Percentiles rank a stretch among this genome's conserved stretches.
phyloP scores from a whole-genome alignment of 345 rosid species.

The Pistacia vera region DNA sequence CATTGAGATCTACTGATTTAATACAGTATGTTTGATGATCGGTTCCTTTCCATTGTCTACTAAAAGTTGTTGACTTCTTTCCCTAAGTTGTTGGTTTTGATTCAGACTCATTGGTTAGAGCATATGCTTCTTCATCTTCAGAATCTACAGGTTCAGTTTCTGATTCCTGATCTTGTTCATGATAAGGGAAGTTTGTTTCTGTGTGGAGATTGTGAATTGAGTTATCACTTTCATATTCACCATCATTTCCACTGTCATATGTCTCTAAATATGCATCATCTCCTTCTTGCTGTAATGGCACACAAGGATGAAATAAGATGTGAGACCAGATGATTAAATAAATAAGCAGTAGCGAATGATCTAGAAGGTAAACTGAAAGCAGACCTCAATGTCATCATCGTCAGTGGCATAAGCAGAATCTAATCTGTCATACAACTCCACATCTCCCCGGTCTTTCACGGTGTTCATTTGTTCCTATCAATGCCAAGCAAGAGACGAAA shows the following conservation, averaged over 20 bases:
- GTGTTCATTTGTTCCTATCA: slow-evolving; percentile 68
- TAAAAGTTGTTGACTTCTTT: slow-evolving; percentile 1
- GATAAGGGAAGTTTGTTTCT: slow-evolving; percentile 27
- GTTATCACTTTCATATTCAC: slow-evolving; percentile 29
- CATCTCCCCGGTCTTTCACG: slow-evolving; percentile 58
- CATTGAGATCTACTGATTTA: neutral
- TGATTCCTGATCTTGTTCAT: slow-evolving; percentile 24
- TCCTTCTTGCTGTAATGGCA: slow-evolving; percentile 50
- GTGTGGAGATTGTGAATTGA: slow-evolving; percentile 14
- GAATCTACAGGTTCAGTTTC: slow-evolving; percentile 20
- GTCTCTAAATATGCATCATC: slow-evolving; percentile 46
- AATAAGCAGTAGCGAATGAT: neutral
- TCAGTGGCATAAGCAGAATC: slow-evolving; percentile 69
- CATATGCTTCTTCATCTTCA: slow-evolving; percentile 6
- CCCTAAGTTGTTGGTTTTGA: neutral
- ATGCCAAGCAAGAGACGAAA: slow-evolving; percentile 12
- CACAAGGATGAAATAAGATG: neutral
- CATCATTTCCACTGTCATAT: slow-evolving; percentile 30
- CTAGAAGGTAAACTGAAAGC: slow-evolving; percentile 9
- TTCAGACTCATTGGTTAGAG: neutral
- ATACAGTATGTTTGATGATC: neutral
- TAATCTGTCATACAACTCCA: slow-evolving; percentile 55
- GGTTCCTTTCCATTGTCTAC: neutral
- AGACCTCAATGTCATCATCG: slow-evolving; percentile 58
- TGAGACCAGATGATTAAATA: slow-evolving; percentile 2